Conservation (phyloP, 1,284 basidiomycete genomes). For the Austroboletus sp. region DNA sequence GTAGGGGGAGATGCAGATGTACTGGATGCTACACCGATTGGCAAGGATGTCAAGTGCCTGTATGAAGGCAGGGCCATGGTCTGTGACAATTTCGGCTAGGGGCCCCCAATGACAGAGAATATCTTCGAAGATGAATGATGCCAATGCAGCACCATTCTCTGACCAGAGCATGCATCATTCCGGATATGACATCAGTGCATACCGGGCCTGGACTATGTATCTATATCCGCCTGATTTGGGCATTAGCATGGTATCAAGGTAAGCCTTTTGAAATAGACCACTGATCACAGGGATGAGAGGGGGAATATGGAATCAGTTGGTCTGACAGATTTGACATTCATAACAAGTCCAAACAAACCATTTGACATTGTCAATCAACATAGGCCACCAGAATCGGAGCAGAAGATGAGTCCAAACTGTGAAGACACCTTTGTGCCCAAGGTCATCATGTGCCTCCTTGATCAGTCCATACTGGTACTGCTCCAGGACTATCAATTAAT, state of each 20-base stretch:
- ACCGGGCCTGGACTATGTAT: neutral
- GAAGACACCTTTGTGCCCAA: no score
- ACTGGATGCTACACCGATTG: conserved; percentile 31
- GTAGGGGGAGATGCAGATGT: no score
- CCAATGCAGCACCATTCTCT: conserved; percentile 7
- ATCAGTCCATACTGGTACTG: neutral
- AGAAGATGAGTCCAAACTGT: neutral
- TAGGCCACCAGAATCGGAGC: no score
- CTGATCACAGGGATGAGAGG: neutral
- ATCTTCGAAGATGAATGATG: no score
- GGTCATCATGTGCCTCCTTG: no score
- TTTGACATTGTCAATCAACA: no score
- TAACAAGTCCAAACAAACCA: no score
- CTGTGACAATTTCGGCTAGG: conserved; percentile 11
- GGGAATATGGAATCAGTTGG: neutral
- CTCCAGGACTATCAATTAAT: neutral
- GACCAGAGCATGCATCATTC: conserved; percentile 18
- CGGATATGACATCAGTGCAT: conserved; percentile 1
- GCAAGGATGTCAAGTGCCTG: conserved; percentile 29
- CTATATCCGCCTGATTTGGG: neutral
- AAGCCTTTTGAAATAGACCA: no score
- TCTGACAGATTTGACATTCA: no score
- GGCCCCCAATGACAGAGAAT: no score
- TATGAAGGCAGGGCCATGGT: no score
- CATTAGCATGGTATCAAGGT: no score